Evolutionary conservation across 495 filamentous ascomycete species (phyloP), one percentile per base, ranked within the genome.

Genomic region (Ramalina intermedia): DNA sequence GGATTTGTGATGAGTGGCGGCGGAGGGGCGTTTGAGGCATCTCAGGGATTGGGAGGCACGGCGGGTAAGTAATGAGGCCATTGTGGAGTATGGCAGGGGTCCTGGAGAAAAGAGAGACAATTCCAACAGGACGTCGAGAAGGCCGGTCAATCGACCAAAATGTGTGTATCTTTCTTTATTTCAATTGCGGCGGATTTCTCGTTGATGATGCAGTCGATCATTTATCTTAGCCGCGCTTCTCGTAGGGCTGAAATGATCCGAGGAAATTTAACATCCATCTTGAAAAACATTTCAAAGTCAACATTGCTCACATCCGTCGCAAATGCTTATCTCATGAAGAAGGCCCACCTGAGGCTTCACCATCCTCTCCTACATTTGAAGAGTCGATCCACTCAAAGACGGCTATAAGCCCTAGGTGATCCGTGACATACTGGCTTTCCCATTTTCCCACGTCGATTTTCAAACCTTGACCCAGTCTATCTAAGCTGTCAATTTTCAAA

Each of bases 51-150:
- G 72, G 63, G 74, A 66, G 62, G 70, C 72, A 48, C 84, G 67
- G 64, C 82, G 81, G 61, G 75, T 63, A 63, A 85, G 73, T 24
- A 78, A 67, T 50, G 71, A 73, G 63, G 81, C 75, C 82, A 86
- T 86, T 66, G 66, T 64, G 66, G 55, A 46, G 24, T 43, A 55
- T 55, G 56, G 54, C 56, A 16, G 40, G 23, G 37, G 12, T n/a
- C n/a, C n/a, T n/a, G n/a, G 38, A 43, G 7, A 13, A 42, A 6
- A 27, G 2, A 18, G 23, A 8, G 4, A 39, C 13, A 13, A 13
- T 23, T n/a, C 4, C 4, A 11, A 6, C 13, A 40, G n/a, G 33
- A 29, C 18, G 47, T 14, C 2, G 21, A 41, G 17, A 41, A 6
- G 0, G 8, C 5, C 11, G 1, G 39, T 17, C 6, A 7, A 8